Base-by-base conservation (phyloP, 495 filamentous ascomycete species). In the Penicillium cosmopolitanum region DNA sequence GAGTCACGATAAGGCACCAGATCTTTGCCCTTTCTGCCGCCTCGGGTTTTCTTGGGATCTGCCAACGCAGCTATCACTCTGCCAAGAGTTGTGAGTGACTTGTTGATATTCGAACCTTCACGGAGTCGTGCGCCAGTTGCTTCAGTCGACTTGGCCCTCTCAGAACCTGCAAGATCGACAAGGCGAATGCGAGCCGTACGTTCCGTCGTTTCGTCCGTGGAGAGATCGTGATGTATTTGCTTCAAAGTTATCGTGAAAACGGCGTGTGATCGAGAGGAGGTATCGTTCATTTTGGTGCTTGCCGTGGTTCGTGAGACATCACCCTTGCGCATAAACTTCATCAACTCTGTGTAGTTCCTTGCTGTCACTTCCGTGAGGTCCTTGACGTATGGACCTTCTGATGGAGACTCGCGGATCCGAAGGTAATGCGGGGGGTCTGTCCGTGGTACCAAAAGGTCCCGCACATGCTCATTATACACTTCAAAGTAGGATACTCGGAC, bases 211-310 rank as follows among this genome's bases (percentile, higher is more conserved):
- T 96, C 91, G 69, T 98, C 96, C 1, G 91, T 94, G 18, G 91
- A 89, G 73, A 96, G 86, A 66, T 96, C 91, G 76, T 97, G 94
- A 59, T 92, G 87, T 60, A 99, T 98, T 72, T 97, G 93, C 75
- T 97, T 98, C 31, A 99, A 80, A 70, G 94, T 93, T 59, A 99
- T 93, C 16, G 95, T 99, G 70, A 99, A 99, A 38, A 99, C 95
- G 3, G 96, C 92, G 68, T 99, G 95, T 52, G 89, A 94, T 70
- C 95, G 89, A 36, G 88, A 93, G 23, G 89, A 94, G 18, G 93
- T 98, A 74, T 99, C 95, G 70, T 99, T 99, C 95, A 99, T 99
- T 77, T 97, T 99, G 12, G 95, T 99, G 74, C 90, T 91, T 21
- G 95, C 95, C n/a, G 85, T 88, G 1, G 95, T 98, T 35, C 95